These are phyloP conservation scores for Whalleya microplaca DNA, from an alignment of 2,329 filamentous ascomycete genomes.

Conservation along the genomic window DNA sequence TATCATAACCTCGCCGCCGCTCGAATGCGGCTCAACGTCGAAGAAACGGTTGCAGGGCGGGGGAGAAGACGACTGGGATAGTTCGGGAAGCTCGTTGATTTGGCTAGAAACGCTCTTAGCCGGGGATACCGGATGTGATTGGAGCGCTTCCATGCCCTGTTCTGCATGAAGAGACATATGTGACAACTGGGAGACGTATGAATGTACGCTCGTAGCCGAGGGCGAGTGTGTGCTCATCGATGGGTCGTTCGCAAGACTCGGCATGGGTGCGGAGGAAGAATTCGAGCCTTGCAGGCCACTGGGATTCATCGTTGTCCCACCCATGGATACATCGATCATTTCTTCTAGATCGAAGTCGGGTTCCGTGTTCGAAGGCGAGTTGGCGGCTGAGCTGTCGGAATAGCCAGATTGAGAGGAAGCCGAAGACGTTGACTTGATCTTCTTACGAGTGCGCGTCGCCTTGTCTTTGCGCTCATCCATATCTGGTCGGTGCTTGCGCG, in stretches of 20 bases:
- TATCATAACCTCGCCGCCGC: conserved; percentile 37
- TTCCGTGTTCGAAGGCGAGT: conserved; percentile 51
- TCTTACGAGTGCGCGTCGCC: conserved; percentile 57
- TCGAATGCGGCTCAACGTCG: conserved; percentile 48
- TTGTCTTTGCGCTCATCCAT: conserved; percentile 61
- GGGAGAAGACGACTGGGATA: conserved; percentile 64
- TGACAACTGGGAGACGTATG: conserved; percentile 49
- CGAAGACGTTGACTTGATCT: conserved; percentile 57
- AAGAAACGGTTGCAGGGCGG: conserved; percentile 52
- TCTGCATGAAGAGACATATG: conserved; percentile 41
- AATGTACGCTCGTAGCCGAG: conserved; percentile 49
- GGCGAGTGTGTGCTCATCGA: conserved; percentile 45
- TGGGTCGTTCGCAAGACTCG: conserved; percentile 33
- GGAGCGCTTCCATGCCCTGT: conserved; percentile 42
- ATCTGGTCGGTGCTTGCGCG: conserved; percentile 64
- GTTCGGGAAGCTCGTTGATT: conserved; percentile 61
- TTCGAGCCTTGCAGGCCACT: conserved; percentile 39
- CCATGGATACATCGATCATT: conserved; percentile 50
- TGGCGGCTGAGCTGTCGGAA: conserved; percentile 59
- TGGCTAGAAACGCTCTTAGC: conserved; percentile 54
- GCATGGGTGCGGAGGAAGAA: conserved; percentile 47
- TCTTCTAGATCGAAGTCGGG: conserved; percentile 50
- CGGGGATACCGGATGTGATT: conserved; percentile 27
- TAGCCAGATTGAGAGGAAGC: conserved; percentile 58
- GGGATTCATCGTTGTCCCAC: conserved; percentile 42